These are phyloP conservation scores for Kazachstania viticola DNA, from an alignment of 805 yeast genomes.

Conservation along the genomic window DNA sequence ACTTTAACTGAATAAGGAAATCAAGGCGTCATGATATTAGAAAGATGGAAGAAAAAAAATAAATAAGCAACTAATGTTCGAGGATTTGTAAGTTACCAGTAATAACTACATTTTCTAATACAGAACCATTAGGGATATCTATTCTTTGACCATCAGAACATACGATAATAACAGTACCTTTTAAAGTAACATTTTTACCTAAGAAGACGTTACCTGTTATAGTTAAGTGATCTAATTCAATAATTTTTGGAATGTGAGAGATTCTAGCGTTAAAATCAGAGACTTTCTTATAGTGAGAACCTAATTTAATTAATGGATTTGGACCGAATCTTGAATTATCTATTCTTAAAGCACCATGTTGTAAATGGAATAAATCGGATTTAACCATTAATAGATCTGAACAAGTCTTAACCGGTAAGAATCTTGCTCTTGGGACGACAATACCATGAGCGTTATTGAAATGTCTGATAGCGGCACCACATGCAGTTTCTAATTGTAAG, in stretches of 20 bases:
- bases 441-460: constrained; percentile 94
- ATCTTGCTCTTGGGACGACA: constrained; percentile 95
- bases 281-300: constrained; percentile 94
- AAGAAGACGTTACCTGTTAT: constrained; percentile 92
- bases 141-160: constrained; percentile 95
- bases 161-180: constrained; percentile 95
- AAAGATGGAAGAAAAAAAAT: no score
- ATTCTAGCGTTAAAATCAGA: constrained; percentile 81
- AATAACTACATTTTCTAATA: constrained; percentile 90
- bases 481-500: constrained; percentile 94
- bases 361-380: constrained; percentile 82
- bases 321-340: constrained; percentile 81
- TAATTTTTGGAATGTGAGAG: constrained; percentile 76
- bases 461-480: constrained; percentile 97
- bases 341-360: constrained; percentile 81
- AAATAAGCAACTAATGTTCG: constrained; percentile 12
- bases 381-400: constrained; percentile 90
- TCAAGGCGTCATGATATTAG: no score
- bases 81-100: constrained; percentile 89
- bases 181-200: constrained; percentile 82
- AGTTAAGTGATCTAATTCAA: constrained; percentile 94
- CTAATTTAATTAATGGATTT: constrained; percentile 89
- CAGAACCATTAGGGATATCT: constrained; percentile 93
- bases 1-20: no score
- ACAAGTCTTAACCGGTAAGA: constrained; percentile 95